These are phyloP conservation scores for Trichocladium uniseriatum DNA, from an alignment of 495 filamentous ascomycete genomes.

Conservation along the genomic window DNA sequence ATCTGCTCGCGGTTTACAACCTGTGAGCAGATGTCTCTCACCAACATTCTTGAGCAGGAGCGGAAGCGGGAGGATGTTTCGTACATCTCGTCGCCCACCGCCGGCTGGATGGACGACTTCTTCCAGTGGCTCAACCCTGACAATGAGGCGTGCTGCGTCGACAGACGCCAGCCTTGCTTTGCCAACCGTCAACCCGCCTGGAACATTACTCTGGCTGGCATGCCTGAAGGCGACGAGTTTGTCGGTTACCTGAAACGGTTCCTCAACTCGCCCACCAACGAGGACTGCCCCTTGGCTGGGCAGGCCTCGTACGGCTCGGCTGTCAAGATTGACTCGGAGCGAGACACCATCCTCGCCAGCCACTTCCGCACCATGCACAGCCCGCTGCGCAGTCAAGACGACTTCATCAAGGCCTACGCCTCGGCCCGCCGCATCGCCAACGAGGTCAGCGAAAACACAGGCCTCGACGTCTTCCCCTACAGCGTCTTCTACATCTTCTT, in stretches of 20 bases:
- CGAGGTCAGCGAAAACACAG: conserved; percentile 56
- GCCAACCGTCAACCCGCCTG: conserved; percentile 62
- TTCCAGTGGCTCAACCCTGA: conserved; percentile 89
- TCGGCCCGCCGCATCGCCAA: conserved; percentile 82
- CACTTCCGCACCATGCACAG: conserved; percentile 89
- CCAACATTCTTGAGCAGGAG: conserved; percentile 85
- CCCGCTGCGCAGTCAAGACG: conserved; percentile 75
- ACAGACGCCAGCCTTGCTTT: conserved; percentile 64
- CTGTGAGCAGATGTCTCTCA: conserved; percentile 71
- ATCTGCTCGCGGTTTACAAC: conserved; percentile 87
- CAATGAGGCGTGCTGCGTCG: conserved; percentile 68
- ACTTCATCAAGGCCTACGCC: conserved; percentile 86
- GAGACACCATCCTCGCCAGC: conserved; percentile 59
- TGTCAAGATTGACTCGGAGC: conserved; percentile 63
- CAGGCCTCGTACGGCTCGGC: conserved; percentile 80
- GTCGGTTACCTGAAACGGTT: conserved; percentile 74
- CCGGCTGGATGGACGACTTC: conserved; percentile 95
- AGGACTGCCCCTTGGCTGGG: conserved; percentile 78
- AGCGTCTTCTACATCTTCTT: conserved; percentile 98
- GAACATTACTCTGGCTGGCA: conserved; percentile 80
- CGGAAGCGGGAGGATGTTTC: conserved; percentile 82
- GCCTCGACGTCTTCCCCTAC: conserved; percentile 83
- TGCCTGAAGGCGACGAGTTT: conserved; percentile 90
- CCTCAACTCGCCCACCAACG: conserved; percentile 68
- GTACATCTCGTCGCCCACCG: conserved; percentile 83